A percentile compares a stretch with the other conserved stretches of the same genome.
phyloP scores from a whole-genome alignment of 2,329 filamentous ascomycete genomes.

The Colletotrichum zoysiae region DNA sequence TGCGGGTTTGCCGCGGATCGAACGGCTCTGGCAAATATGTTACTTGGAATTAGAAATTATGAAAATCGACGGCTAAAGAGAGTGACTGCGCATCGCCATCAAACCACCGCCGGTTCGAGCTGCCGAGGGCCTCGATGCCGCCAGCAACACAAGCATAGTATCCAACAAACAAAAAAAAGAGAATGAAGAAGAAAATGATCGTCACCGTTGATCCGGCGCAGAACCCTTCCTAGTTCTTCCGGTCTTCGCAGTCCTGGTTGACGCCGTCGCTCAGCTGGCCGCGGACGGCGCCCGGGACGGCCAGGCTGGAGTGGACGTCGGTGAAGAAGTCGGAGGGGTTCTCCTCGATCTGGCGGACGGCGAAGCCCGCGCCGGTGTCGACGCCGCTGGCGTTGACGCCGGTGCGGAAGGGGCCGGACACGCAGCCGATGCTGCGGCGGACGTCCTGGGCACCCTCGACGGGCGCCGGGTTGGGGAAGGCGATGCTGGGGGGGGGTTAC shows the following conservation, averaged over 20 bases:
- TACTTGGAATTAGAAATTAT: conserved; percentile 15
- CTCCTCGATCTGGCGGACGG: conserved; percentile 62
- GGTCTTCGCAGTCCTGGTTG: conserved; percentile 17
- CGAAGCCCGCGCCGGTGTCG: conserved; percentile 59
- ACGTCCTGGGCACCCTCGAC: conserved; percentile 49
- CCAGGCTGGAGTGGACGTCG: conserved; percentile 64
- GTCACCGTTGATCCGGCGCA: no score
- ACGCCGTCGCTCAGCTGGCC: conserved; percentile 57
- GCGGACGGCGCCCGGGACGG: conserved; percentile 63
- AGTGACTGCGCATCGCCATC: neutral
- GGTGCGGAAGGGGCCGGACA: conserved; percentile 53
- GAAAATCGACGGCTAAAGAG: no score
- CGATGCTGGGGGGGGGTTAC: conserved; percentile 53
- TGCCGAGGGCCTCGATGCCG: neutral
- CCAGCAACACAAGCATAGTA: no score
- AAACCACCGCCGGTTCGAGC: neutral
- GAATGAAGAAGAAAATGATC: no score
- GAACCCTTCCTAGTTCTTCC: neutral
- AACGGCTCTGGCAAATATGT: neutral
- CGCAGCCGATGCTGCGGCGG: conserved; percentile 57
- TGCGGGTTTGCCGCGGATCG: neutral
- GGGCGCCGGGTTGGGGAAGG: conserved; percentile 61
- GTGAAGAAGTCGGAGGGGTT: conserved; percentile 65
- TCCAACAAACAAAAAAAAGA: no score
- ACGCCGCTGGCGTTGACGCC: conserved; percentile 47